A percentile compares a stretch with the other conserved stretches of the same genome.
phyloP scores from a whole-genome alignment of 78 protist genomes.

The Dictyostelium firmibasis region DNA sequence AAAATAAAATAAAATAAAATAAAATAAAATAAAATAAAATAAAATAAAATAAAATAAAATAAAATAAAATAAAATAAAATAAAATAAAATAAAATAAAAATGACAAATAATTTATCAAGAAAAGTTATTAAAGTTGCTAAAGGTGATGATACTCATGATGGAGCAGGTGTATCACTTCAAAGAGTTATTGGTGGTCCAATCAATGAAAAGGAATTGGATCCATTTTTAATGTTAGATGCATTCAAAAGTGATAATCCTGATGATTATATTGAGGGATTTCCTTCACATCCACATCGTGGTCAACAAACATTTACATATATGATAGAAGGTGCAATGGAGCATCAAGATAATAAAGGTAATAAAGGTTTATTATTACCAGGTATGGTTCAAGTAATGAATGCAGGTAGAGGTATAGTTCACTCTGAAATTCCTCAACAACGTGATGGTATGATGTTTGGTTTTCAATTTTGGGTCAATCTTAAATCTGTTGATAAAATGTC shows the following conservation, averaged over 20 bases:
- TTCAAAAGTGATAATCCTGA: constrained; percentile 44
- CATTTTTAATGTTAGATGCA: constrained; percentile 80
- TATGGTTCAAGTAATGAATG: constrained; percentile 89
- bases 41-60: background rate
- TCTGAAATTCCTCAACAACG: constrained; percentile 76
- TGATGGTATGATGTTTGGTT: constrained; percentile 69
- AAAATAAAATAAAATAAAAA: background rate
- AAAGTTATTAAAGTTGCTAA: background rate
- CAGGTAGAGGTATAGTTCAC: constrained; percentile 89
- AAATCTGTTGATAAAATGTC: constrained; percentile 83
- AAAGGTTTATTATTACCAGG: constrained; percentile 73
- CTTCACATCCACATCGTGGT: constrained; percentile 91
- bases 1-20: background rate
- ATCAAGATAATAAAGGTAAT: constrained; percentile 84
- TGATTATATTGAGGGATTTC: constrained; percentile 83
- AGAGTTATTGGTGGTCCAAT: constrained; percentile 31
- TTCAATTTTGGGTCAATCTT: constrained; percentile 89
- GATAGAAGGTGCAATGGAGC: constrained; percentile 76
- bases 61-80: background rate
- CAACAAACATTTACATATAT: constrained; percentile 90
- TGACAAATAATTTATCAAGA: constrained; percentile 1
- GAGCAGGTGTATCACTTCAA: constrained; percentile 47
- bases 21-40: background rate
- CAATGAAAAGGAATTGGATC: constrained; percentile 15
- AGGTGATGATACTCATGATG: constrained; percentile 22